Conservation (phyloP, 2,329 filamentous ascomycete species). For the Cylindrodendrum hubeiense region DNA sequence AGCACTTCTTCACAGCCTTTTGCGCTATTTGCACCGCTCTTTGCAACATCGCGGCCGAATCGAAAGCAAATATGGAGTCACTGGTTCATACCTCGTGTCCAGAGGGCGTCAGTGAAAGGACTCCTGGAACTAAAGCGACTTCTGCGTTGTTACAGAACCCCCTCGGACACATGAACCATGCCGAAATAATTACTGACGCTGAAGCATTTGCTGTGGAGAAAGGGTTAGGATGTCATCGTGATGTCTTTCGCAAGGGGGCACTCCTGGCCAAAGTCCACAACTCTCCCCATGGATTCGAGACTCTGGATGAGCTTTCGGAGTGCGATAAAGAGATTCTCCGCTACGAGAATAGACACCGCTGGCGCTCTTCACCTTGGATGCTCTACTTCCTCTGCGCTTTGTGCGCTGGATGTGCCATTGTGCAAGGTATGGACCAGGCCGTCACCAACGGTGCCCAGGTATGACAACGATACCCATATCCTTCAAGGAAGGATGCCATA, state of each 20-base stretch:
- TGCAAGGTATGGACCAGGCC: slow-evolving; percentile 74
- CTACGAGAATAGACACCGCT: slow-evolving; percentile 68
- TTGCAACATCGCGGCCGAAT: slow-evolving; percentile 8
- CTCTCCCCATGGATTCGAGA: slow-evolving; percentile 42
- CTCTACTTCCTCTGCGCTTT: slow-evolving; percentile 60
- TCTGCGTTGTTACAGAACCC: slow-evolving; percentile 37
- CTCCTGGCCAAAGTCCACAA: slow-evolving; percentile 49
- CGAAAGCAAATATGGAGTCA: slow-evolving; percentile 8
- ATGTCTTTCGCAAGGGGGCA: slow-evolving; percentile 52
- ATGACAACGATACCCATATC: neutral
- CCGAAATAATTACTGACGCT: slow-evolving; percentile 34
- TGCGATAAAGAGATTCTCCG: slow-evolving; percentile 50
- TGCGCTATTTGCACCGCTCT: neutral
- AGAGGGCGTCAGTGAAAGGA: neutral
- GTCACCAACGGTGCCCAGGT: slow-evolving; percentile 67
- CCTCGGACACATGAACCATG: slow-evolving; percentile 31
- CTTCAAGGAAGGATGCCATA: neutral
- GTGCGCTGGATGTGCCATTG: slow-evolving; percentile 64
- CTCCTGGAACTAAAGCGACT: neutral
- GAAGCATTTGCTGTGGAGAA: slow-evolving; percentile 41
- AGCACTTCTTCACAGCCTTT: neutral
- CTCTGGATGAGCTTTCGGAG: slow-evolving; percentile 44
- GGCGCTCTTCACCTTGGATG: slow-evolving; percentile 60
- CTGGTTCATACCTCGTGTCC: neutral
- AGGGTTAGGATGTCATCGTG: slow-evolving; percentile 59